Evolutionary conservation across 345 rosid species (phyloP).

Genomic region (Gynandropsis gynandra): DNA sequence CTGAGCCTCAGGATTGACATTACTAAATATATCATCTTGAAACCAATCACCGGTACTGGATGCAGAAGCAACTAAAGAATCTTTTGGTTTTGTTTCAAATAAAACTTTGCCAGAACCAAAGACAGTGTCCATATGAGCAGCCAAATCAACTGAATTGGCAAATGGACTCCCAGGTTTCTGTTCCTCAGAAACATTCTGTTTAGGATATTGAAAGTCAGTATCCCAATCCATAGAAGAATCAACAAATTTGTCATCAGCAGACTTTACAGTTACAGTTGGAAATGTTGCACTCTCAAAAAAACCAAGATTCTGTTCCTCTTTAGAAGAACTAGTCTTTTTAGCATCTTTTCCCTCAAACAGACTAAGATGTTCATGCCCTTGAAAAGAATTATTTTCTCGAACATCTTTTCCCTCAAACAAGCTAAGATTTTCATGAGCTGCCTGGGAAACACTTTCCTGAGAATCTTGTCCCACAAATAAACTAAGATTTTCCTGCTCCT

Average conservation of each 20-base stretch:
- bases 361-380: slow-evolving; percentile 19
- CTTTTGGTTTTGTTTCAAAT: slow-evolving; percentile 26
- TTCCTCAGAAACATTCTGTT: slow-evolving; percentile 27
- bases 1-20: slow-evolving; percentile 22
- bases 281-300: slow-evolving; percentile 41
- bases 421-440: slow-evolving; percentile 25
- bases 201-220: slow-evolving; percentile 42
- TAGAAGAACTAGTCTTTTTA: slow-evolving; percentile 21
- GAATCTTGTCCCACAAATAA: slow-evolving; percentile 23
- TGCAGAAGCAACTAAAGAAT: slow-evolving; percentile 27
- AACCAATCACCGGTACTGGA: slow-evolving; percentile 39
- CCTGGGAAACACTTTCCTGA: slow-evolving; percentile 21
- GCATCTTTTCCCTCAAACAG: slow-evolving; percentile 21
- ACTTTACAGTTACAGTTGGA: slow-evolving; percentile 23
- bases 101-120: slow-evolving; percentile 44
- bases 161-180: slow-evolving; percentile 31
- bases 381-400: slow-evolving; percentile 16
- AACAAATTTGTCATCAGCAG: slow-evolving; percentile 24
- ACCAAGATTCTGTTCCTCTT: slow-evolving; percentile 22
- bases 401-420: slow-evolving; percentile 24
- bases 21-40: slow-evolving; percentile 41
- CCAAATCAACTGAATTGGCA: slow-evolving; percentile 40
- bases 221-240: slow-evolving; percentile 45
- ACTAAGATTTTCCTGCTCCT: slow-evolving; percentile 24
- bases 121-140: slow-evolving; percentile 53